Conservation (phyloP, 805 yeast genomes). For the Nakazawaea molendinolei region DNA sequence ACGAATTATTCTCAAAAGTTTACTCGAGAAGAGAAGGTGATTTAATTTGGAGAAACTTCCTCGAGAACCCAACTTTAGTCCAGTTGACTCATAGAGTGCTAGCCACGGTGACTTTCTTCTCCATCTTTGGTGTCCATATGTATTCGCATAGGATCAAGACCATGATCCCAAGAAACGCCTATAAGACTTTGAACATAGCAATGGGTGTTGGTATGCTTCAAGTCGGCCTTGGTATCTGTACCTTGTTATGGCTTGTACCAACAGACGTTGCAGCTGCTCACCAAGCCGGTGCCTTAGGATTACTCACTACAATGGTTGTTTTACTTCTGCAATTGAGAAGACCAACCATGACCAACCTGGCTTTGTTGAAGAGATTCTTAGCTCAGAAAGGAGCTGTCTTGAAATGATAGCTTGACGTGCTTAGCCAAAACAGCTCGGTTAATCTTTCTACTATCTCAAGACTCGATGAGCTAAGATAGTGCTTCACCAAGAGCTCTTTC, state of each 20-base stretch:
- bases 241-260: conserved; percentile 85
- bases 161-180: conserved; percentile 50
- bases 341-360: conserved; percentile 35
- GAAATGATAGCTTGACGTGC: too few species aligned
- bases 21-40: conserved; percentile 68
- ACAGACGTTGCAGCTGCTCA: conserved; percentile 90
- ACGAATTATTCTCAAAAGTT: conserved; percentile 71
- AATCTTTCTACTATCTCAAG: too few species aligned
- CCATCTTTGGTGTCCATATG: conserved; percentile 66
- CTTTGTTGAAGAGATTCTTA: conserved; percentile 23
- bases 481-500: too few species aligned
- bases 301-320: conserved; percentile 72
- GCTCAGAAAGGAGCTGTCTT: conserved; percentile 13
- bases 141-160: conserved; percentile 51
- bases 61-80: conserved; percentile 95
- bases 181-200: conserved; percentile 51
- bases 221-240: conserved; percentile 79
- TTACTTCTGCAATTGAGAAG: conserved; percentile 50
- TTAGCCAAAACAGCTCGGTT: too few species aligned
- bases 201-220: conserved; percentile 84
- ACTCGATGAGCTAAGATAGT: too few species aligned
- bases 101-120: conserved; percentile 73
- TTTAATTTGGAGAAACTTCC: conserved; percentile 82
- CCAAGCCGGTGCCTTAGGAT: conserved; percentile 93
- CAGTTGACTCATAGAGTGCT: conserved; percentile 85